Evolutionary conservation across 345 rosid species (phyloP).

Genomic region (Balakata baccata): DNA sequence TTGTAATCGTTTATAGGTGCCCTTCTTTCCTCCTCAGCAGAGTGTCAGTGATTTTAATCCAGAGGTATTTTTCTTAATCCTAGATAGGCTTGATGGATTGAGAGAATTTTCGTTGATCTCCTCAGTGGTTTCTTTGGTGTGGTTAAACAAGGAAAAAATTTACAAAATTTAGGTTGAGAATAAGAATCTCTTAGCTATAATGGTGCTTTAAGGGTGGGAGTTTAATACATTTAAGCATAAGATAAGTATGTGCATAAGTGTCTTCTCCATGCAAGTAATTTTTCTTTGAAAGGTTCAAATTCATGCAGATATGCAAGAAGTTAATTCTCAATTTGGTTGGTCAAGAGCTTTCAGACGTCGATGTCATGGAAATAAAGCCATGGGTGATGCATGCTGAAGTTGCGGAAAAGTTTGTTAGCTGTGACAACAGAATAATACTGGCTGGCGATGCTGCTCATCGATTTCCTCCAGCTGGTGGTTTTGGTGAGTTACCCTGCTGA

Average conservation of each 20-base stretch:
- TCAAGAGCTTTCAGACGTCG: conserved; percentile 71
- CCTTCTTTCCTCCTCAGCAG: conserved; percentile 96
- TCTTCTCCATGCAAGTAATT: conserved; percentile 15
- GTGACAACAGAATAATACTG: conserved; percentile 61
- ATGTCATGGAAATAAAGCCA: conserved; percentile 80
- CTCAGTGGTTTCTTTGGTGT: not conserved
- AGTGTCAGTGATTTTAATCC: conserved; percentile 64
- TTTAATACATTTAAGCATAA: not conserved
- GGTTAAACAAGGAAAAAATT: not conserved
- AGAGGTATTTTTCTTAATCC: conserved; percentile 45
- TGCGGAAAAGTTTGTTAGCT: conserved; percentile 62
- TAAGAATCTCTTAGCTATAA: not conserved
- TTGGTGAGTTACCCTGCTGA: conserved; percentile 51
- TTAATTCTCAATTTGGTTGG: conserved; percentile 78
- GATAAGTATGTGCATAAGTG: conserved; percentile 1
- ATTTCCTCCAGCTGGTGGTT: conserved; percentile 98
- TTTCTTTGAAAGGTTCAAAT: conserved; percentile 40
- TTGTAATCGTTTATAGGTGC: conserved; percentile 49
- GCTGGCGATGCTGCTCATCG: conserved; percentile 97
- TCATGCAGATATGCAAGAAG: conserved; percentile 76
- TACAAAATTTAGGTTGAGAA: not conserved
- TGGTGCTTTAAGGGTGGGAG: conserved; percentile 4
- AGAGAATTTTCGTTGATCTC: not conserved
- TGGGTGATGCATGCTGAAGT: conserved; percentile 99
- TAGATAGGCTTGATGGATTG: conserved; percentile 4